Conservation (phyloP, 2,329 filamentous ascomycete genomes). For the Catunica adiposa region DNA sequence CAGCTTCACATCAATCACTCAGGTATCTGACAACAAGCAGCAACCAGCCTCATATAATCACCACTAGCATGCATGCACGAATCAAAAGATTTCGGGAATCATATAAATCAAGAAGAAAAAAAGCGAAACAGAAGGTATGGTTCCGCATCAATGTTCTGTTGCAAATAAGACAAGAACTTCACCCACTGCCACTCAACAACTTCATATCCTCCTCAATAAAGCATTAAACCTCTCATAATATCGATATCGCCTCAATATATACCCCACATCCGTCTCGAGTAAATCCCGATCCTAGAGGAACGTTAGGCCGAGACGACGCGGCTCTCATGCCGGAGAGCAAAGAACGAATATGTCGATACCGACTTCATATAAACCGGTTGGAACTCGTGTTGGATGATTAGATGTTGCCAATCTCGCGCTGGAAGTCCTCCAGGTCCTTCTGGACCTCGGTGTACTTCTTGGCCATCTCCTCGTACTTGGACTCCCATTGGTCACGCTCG, state of each 20-base stretch:
- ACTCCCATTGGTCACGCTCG: slow-evolving; percentile 85
- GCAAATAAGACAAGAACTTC: slow-evolving; percentile 9
- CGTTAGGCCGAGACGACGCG: background rate
- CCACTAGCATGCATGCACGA: background rate
- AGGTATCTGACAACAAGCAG: background rate
- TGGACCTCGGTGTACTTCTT: slow-evolving; percentile 72
- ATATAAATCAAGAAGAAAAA: slow-evolving; percentile 6
- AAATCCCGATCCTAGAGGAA: background rate
- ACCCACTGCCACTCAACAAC: background rate
- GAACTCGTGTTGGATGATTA: slow-evolving; percentile 29
- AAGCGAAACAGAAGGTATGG: slow-evolving; percentile 5
- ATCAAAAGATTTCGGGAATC: background rate
- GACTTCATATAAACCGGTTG: background rate
- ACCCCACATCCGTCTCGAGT: background rate
- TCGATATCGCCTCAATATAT: background rate
- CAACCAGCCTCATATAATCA: background rate
- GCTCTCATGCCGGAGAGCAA: background rate
- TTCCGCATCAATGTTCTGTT: slow-evolving; percentile 9
- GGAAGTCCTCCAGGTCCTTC: slow-evolving; percentile 85
- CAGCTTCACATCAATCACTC: too few species aligned
- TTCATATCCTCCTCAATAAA: background rate
- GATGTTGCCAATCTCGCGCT: slow-evolving; percentile 83
- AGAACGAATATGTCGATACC: slow-evolving; percentile 1
- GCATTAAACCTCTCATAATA: background rate
- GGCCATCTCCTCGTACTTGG: slow-evolving; percentile 94